These are phyloP conservation scores for Naganishia cerealis DNA, from an alignment of 1,284 basidiomycete species.

Conservation along the genomic window DNA sequence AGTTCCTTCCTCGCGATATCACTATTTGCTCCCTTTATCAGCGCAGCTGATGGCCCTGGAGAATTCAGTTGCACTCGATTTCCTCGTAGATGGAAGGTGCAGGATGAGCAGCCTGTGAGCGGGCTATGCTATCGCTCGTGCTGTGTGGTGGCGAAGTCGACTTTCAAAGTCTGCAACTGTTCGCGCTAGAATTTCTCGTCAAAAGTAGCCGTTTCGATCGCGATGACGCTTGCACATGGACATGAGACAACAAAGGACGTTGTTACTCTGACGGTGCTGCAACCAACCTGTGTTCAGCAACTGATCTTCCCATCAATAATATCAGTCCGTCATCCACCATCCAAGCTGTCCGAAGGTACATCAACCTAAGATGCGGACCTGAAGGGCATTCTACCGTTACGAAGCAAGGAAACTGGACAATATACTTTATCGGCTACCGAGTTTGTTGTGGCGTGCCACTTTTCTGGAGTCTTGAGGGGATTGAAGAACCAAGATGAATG, in stretches of 20 bases:
- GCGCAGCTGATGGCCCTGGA: no score
- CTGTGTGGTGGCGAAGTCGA: no score
- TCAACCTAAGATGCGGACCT: background rate
- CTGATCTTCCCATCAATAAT: background rate
- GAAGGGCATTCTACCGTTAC: background rate
- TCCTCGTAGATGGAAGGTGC: background rate
- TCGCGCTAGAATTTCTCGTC: background rate
- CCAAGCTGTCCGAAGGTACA: background rate
- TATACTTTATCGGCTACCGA: background rate
- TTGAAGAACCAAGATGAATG: constrained; percentile 16
- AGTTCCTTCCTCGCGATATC: no score
- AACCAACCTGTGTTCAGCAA: background rate
- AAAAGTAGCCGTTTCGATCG: constrained; percentile 14
- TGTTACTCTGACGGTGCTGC: background rate
- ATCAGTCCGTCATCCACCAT: background rate
- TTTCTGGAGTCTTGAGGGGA: background rate
- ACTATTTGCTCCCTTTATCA: no score
- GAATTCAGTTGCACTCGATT: no score
- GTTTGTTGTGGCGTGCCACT: background rate
- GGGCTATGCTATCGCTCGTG: no score
- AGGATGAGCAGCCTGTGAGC: background rate
- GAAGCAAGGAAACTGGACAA: background rate
- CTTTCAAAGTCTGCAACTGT: no score
- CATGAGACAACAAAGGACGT: constrained; percentile 20
- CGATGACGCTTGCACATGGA: constrained; percentile 24